Evolutionary conservation across 495 filamentous ascomycete genomes (phyloP), one percentile per base, ranked within the genome.

Genomic region (Daldinia childiae): DNA sequence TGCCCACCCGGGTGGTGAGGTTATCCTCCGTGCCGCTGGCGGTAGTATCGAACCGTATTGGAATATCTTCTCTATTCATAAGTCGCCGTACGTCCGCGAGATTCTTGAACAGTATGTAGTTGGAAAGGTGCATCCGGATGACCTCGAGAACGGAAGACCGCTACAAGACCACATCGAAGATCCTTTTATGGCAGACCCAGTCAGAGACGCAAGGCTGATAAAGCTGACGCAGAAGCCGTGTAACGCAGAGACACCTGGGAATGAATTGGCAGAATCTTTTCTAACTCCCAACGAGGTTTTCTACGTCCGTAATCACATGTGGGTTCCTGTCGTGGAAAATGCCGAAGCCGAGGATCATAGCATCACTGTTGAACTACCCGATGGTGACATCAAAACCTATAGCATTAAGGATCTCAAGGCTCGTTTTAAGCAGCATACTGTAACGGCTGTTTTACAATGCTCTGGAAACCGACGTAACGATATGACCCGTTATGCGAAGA

Each of bases 221-320:
- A 76, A 79, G 14, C 83, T 83, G 30, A 87, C 79, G 26, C 56
- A 69, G n/a, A 82, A 84, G 63, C 87, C 87, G 7, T 82, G 85
- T 58, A 89, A 89, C 69, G 86, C 87, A 0, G 87, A 90, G 65
- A 87, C 86, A 0, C 86, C 86, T 3, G 80, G 61, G 11, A 72
- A 79, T 1, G 81, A 81, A 68, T 77, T 87, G 54, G 76, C 78
- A 38, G 71, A 70, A 15, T 60, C 74, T 19, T 87, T 88, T 75
- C 74, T 84, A 48, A 91, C 89, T 5, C 85, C 84, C 0, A 85
- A 82, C 17, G 74, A 79, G 8, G 65, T 87, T 5, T 89, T 89
- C 73, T 91, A 90, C 69, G 84, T 90, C 2, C 81, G 89, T 3
- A 87, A 88, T 68, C 89, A 91, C 77, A 84, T 89, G 76, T 85